Evolutionary conservation across 2,329 filamentous ascomycete species (phyloP).

Genomic region (Cadophora malorum): DNA sequence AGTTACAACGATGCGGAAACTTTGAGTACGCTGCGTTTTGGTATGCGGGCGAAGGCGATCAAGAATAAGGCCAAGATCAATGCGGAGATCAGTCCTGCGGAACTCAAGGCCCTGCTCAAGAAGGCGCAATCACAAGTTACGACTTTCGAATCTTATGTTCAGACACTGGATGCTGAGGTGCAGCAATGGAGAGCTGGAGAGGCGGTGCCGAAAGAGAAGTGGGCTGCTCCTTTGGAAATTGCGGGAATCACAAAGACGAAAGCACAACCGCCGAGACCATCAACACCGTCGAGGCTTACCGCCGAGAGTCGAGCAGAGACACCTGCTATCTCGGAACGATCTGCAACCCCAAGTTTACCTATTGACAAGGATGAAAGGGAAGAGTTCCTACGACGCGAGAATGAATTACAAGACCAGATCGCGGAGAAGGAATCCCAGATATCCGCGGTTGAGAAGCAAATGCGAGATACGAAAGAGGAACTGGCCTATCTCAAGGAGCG

Average conservation of each 20-base stretch:
- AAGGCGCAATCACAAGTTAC: conserved; percentile 91
- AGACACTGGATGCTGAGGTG: conserved; percentile 83
- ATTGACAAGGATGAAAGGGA: conserved; percentile 97
- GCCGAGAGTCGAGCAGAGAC: conserved; percentile 68
- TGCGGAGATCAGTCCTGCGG: conserved; percentile 91
- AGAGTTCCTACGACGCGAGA: conserved; percentile 92
- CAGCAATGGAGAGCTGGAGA: conserved; percentile 88
- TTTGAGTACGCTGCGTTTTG: conserved; percentile 88
- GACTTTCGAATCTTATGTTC: conserved; percentile 86
- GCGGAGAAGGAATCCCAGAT: conserved; percentile 89
- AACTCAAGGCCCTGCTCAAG: conserved; percentile 91
- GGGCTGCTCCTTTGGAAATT: conserved; percentile 71
- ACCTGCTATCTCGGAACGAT: conserved; percentile 75
- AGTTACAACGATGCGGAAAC: conserved; percentile 98
- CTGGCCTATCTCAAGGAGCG: conserved; percentile 85
- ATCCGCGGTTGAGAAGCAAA: conserved; percentile 76
- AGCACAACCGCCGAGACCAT: conserved; percentile 56
- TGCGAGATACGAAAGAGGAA: conserved; percentile 87
- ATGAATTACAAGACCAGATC: conserved; percentile 95
- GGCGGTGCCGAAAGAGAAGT: conserved; percentile 84
- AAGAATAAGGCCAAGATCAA: conserved; percentile 99
- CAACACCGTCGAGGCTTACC: conserved; percentile 63
- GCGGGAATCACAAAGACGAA: conserved; percentile 60
- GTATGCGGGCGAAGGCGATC: conserved; percentile 96
- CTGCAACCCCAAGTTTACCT: conserved; percentile 84